Conservation (phyloP, 1,139 yeast species). For the Taphrina communis region DNA sequence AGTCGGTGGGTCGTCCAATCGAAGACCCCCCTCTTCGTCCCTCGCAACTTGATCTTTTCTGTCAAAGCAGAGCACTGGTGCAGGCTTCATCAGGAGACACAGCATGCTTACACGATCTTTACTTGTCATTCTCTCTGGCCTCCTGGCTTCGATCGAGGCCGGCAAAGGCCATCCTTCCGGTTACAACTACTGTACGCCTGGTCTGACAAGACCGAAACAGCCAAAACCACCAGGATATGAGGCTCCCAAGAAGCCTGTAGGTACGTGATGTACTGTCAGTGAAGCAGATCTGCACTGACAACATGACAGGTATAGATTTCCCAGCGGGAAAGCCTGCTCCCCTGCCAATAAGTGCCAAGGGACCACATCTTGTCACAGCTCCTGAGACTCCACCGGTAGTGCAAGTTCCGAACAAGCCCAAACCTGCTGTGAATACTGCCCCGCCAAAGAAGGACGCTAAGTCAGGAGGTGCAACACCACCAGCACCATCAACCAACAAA, state of each 20-base stretch:
- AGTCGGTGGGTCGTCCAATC: background rate
- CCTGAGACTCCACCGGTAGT: background rate
- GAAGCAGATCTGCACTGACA: background rate
- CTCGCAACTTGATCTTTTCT: background rate
- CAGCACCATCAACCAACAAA: background rate
- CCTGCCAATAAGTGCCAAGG: background rate
- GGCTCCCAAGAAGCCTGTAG: conserved; percentile 7
- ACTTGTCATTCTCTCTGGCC: background rate
- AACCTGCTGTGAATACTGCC: background rate
- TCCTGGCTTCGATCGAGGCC: conserved; percentile 14
- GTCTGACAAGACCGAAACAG: conserved; percentile 16
- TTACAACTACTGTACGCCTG: conserved; percentile 21
- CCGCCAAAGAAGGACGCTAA: conserved; percentile 4
- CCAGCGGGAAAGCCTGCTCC: conserved; percentile 17
- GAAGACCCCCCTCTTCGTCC: background rate
- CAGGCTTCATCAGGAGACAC: background rate
- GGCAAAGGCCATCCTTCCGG: conserved; percentile 13
- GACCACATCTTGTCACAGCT: background rate
- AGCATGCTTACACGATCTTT: background rate
- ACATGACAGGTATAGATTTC: background rate
- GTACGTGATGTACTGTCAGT: background rate
- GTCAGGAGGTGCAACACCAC: background rate
- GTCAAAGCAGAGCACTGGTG: background rate
- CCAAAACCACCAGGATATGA: conserved; percentile 6
- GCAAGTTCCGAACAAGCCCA: background rate